Evolutionary conservation across 345 rosid species (phyloP).

Genomic region (Capsella bursapastoris): DNA sequence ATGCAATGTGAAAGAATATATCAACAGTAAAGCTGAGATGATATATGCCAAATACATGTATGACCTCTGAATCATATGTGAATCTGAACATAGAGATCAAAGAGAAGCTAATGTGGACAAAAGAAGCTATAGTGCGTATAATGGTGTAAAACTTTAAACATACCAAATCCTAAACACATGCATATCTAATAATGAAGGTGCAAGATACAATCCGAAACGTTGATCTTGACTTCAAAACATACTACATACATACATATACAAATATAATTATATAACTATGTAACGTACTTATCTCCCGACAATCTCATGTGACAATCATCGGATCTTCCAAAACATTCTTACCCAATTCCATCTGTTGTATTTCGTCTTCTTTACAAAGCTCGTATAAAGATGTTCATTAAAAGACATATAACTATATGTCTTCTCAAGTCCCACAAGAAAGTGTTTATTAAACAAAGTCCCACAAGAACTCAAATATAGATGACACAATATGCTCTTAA

Average conservation of each 20-base stretch:
- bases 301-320: slow-evolving; percentile 34
- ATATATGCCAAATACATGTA: background rate
- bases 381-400: slow-evolving; percentile 23
- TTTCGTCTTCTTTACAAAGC: slow-evolving; percentile 22
- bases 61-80: slow-evolving; percentile 1
- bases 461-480: slow-evolving; percentile 20
- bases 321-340: slow-evolving; percentile 34
- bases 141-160: background rate
- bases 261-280: background rate
- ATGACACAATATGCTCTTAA: slow-evolving; percentile 13
- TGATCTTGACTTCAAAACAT: slow-evolving; percentile 17
- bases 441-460: slow-evolving; percentile 3
- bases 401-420: slow-evolving; percentile 26
- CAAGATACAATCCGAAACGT: slow-evolving; percentile 6
- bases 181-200: slow-evolving; percentile 3
- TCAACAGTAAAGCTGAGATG: background rate
- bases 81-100: slow-evolving; percentile 7
- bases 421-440: slow-evolving; percentile 33
- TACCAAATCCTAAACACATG: slow-evolving; percentile 1
- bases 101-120: background rate
- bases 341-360: slow-evolving; percentile 22
- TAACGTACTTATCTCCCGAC: slow-evolving; percentile 21
- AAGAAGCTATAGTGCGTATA: background rate
- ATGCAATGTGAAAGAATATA: background rate
- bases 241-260: slow-evolving; percentile 22